phyloP scores from a whole-genome alignment of 257 asterid genomes.

The Solanum chilense region DNA sequence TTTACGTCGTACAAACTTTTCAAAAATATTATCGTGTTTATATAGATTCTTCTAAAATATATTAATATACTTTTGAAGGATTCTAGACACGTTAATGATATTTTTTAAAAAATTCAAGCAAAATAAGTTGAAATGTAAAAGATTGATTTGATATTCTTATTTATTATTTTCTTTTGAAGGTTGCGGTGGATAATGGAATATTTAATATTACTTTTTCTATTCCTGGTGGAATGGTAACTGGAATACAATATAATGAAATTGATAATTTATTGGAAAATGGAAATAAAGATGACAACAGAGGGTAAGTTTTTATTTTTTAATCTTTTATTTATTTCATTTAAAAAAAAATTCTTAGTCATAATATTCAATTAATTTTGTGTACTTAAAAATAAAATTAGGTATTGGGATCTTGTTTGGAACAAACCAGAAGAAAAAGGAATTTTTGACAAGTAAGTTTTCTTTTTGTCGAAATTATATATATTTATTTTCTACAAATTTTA shows the following conservation, averaged over 20 bases:
- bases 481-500: not conserved
- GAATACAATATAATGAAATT: slow-evolving; percentile 49
- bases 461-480: no score
- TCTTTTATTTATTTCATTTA: not conserved
- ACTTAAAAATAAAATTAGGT: slow-evolving; percentile 24
- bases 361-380: not conserved
- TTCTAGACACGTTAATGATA: fast-evolving
- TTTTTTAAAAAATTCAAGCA: not conserved
- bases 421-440: slow-evolving; percentile 7
- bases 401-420: slow-evolving; percentile 84
- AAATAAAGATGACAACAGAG: slow-evolving; percentile 33
- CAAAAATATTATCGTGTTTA: not conserved
- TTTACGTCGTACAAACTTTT: fast-evolving
- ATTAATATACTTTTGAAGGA: fast-evolving
- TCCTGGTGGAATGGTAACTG: slow-evolving; percentile 53
- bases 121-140: not conserved
- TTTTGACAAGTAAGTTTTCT: slow-evolving; percentile 35
- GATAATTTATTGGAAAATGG: slow-evolving; percentile 42
- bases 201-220: slow-evolving; percentile 38
- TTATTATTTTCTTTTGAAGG: slow-evolving; percentile 17
- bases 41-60: fast-evolving
- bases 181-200: slow-evolving; percentile 56
- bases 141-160: not conserved
- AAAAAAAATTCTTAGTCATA: no score
- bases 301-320: slow-evolving; percentile 19